Base-by-base conservation (phyloP, 257 asterid genomes). In the Solanum habrochaites region DNA sequence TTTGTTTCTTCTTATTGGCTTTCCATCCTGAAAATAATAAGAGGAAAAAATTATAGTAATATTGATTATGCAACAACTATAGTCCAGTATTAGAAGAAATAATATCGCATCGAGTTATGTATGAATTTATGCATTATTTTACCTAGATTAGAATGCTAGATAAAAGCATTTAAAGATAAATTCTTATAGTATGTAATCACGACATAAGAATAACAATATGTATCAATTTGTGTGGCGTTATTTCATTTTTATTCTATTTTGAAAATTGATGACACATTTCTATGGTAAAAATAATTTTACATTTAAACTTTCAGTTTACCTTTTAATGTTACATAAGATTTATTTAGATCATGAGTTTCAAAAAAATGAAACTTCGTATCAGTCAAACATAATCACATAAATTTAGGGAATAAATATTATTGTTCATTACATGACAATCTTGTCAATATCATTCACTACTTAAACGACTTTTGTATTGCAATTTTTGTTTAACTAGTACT, bases 1-100 rank as follows among this genome's bases (percentile, higher is more conserved):
- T 84, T 70, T 66, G 86, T 66, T 84, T 84, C 80, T 84, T 47
- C 80, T 39, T n/a, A 84, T 66, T 62, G 45, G 80, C 86, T 62
- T 42, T 67, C 86, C 86, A 84, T 84, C 86, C 86, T 84, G 74
- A 67, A 84, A 83, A 83, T 2, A 78, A 25, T 25, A 78, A 80
- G 40, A 23, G 37, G 39, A 43, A 43, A 43, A 77, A 2, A 25
- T 8, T 0, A 42, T 43, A 2, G 0, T 45, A 77, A 75, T 0
- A 77, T 42, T 1, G 13, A 5, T 42, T 1, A 25, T n/a, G 37
- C 60, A 43, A 16, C 21, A 56, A 56, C 64, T 56, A 18, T 18
- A 56, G 11, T 56, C n/a, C n/a, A 52, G 60, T 52, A 52, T 4
- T 1, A 11, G 27, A 75, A 8, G 43, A n/a, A 75, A 73, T 10